Conservation (phyloP, 306 rosid species). For the Vicia faba region DNA sequence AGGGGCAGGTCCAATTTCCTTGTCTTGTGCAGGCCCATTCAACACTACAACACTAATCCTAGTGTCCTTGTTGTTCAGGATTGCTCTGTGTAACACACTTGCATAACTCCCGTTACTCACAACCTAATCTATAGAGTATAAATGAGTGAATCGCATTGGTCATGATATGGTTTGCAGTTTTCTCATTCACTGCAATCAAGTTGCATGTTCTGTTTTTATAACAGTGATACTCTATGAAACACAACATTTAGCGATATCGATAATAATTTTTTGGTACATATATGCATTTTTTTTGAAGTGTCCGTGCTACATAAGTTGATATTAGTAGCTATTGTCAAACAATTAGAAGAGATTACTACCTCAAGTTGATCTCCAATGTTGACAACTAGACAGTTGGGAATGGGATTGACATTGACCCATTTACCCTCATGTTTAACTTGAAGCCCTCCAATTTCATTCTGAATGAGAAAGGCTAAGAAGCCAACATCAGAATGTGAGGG, state of each 20-base stretch:
- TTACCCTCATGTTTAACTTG: conserved; percentile 60
- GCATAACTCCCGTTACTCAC: conserved; percentile 53
- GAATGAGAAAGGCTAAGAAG: conserved; percentile 48
- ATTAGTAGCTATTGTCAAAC: too few relatives aligned
- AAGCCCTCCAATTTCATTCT: conserved; percentile 67
- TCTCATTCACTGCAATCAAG: too few relatives aligned
- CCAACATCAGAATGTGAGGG: conserved; percentile 67
- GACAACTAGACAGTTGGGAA: conserved; percentile 49
- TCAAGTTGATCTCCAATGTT: conserved; percentile 68
- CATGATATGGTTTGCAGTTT: too few relatives aligned
- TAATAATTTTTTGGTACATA: too few relatives aligned
- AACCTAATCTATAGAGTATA: too few relatives aligned
- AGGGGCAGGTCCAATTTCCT: conserved; percentile 39
- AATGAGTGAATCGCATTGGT: too few relatives aligned
- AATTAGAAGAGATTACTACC: conserved; percentile 44
- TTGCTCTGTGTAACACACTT: conserved; percentile 48
- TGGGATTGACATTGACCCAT: conserved; percentile 58
- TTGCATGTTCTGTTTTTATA: too few relatives aligned
- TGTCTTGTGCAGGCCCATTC: conserved; percentile 50
- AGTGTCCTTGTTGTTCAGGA: conserved; percentile 45
- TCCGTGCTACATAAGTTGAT: too few relatives aligned
- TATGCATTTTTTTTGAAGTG: too few relatives aligned
- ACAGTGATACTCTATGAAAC: too few relatives aligned
- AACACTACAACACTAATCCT: conserved; percentile 45
- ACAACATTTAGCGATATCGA: too few relatives aligned